Evolutionary conservation across 2,329 filamentous ascomycete genomes (phyloP).

Genomic region (Cytospora schulzeri): DNA sequence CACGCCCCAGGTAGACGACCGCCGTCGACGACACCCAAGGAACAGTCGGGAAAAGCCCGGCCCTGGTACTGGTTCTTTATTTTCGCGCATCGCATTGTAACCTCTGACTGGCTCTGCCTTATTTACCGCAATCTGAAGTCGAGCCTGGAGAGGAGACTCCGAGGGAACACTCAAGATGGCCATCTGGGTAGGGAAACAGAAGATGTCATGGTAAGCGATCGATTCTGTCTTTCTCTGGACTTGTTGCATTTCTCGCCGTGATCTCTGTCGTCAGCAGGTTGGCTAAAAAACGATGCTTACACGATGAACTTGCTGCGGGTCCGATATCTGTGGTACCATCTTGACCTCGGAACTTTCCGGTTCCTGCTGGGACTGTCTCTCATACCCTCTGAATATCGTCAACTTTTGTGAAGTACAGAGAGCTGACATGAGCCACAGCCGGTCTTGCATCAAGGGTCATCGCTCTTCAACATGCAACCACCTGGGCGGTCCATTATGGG

Average conservation of each 20-base stretch:
- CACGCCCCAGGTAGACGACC: background rate
- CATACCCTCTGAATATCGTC: background rate
- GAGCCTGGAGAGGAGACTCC: constrained; percentile 21
- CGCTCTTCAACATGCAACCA: constrained; percentile 76
- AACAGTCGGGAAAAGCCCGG: background rate
- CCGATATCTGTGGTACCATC: background rate
- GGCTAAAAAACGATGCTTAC: background rate
- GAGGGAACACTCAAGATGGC: constrained; percentile 22
- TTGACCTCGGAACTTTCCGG: background rate
- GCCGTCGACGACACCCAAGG: background rate
- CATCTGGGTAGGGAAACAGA: constrained; percentile 29
- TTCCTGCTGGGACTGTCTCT: no score
- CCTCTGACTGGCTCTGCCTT: background rate
- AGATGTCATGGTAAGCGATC: constrained; percentile 27
- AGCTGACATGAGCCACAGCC: constrained; percentile 47
- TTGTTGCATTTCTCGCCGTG: background rate
- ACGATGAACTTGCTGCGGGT: background rate
- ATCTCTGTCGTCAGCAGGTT: background rate
- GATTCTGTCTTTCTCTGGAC: background rate
- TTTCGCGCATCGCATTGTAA: background rate
- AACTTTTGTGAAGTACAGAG: background rate
- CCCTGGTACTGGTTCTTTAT: background rate
- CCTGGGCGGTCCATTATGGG: constrained; percentile 26
- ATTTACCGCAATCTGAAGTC: constrained; percentile 5
- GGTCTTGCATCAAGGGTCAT: constrained; percentile 75